Base-by-base conservation (phyloP, 2,329 filamentous ascomycete genomes). In the Zymoseptoria brevis region DNA sequence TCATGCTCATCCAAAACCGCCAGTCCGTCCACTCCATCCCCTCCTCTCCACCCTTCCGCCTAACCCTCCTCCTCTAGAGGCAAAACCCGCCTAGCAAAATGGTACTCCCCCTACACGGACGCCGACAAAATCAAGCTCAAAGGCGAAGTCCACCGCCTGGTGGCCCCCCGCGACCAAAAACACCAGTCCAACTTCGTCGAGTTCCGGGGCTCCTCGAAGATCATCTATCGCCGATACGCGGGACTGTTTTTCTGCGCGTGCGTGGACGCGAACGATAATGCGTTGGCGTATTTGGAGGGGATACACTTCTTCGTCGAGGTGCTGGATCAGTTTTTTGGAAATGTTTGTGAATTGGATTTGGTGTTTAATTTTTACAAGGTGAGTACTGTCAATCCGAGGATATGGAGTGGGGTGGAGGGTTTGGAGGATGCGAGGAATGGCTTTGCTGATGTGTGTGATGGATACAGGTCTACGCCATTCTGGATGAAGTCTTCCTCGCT, bases 181-280 rank as follows among this genome's bases (percentile, higher is more conserved):
- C 96, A 99, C 81, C 94, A 99, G 75, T 96, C 91, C 78, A 99
- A 99, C 80, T 99, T 99, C 72, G 94, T 99, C 81, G 94, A 99
- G 69, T 87, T 87, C 79, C 88, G 90, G 66, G 89, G 91, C 77
- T 91, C 75, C 67, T 76, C 93, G 74, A 97, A 96, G 80, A 89
- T 99, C 69, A 90, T 99, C 57, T 99, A 99, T 80, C 88, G 95
- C 51, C 89, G 94, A 63, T 99, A 99, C 77, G 94, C 94, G 0
- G 94, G 94, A 0, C 85, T 99, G 60, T 99, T 99, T 84, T 99
- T 99, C 81, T 99, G 94, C 80, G 95, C 92, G 57, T 97, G 94
- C 76, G 94, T 99, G 73, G 94, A 99, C 77, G 95, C 93, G 55
- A 97, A 96, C 75, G 94, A 99, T 76, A 99, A 97, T 77, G 94